Evolutionary conservation across 2,329 filamentous ascomycete genomes (phyloP).

Genomic region (Ophiostoma piceae): DNA sequence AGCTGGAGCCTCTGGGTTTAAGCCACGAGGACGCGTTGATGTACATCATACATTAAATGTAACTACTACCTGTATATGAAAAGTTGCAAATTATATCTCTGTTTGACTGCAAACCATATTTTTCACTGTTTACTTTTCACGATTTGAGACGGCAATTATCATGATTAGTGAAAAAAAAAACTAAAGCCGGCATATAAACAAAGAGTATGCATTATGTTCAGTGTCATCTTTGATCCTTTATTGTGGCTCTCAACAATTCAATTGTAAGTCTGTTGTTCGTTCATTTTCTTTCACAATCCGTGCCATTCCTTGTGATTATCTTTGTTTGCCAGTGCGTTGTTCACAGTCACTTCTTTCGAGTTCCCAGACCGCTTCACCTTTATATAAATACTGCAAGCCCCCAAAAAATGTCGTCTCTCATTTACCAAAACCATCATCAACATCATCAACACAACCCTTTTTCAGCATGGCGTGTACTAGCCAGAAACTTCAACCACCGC

Average conservation of each 20-base stretch:
- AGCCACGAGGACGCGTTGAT: background rate
- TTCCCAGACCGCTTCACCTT: background rate
- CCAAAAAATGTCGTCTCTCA: background rate
- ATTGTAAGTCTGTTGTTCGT: background rate
- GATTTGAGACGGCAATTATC: background rate
- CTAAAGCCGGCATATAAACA: background rate
- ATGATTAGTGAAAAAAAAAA: background rate
- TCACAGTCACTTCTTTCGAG: background rate
- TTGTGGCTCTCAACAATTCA: background rate
- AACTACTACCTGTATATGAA: background rate
- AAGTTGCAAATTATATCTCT: background rate
- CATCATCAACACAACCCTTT: too few species aligned
- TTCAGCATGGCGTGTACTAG: background rate
- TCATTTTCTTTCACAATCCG: background rate
- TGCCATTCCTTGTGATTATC: background rate
- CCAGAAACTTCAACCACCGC: background rate
- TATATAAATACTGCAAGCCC: background rate
- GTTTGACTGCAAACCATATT: background rate
- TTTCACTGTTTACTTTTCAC: background rate
- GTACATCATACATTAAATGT: background rate
- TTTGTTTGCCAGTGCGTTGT: background rate
- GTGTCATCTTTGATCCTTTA: background rate
- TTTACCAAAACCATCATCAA: background rate
- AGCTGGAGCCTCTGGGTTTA: background rate
- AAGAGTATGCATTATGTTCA: background rate